Evolutionary conservation across 1,139 yeast genomes (phyloP).

Genomic region (Yamadazyma buinensis): DNA sequence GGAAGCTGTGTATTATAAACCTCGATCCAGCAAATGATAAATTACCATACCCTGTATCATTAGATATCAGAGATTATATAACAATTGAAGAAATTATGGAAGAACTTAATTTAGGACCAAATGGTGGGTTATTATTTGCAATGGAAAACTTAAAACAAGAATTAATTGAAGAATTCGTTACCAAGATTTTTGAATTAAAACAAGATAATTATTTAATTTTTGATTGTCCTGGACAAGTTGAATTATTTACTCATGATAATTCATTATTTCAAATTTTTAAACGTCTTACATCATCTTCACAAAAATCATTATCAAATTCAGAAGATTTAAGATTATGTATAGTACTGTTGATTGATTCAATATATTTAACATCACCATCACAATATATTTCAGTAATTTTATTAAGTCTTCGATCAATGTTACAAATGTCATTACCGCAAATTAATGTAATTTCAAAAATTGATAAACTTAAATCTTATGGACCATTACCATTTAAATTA

Average conservation of each 20-base stretch:
- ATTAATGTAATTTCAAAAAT: slow-evolving; percentile 71
- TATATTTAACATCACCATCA: slow-evolving; percentile 80
- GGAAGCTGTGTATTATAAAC: slow-evolving; percentile 78
- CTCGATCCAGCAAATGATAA: slow-evolving; percentile 94
- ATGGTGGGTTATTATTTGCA: slow-evolving; percentile 92
- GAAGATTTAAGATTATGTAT: slow-evolving; percentile 77
- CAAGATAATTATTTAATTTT: slow-evolving; percentile 73
- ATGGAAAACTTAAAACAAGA: slow-evolving; percentile 56
- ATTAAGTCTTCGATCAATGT: slow-evolving; percentile 68
- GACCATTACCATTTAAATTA: slow-evolving; percentile 58
- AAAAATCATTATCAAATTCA: too few species aligned
- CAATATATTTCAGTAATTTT: slow-evolving; percentile 84
- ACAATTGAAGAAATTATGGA: slow-evolving; percentile 90
- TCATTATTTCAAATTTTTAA: slow-evolving; percentile 37
- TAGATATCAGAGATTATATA: slow-evolving; percentile 85
- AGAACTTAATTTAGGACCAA: slow-evolving; percentile 80
- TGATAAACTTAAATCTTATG: slow-evolving; percentile 69
- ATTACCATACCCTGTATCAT: slow-evolving; percentile 65
- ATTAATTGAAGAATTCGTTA: slow-evolving; percentile 54
- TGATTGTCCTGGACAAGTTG: slow-evolving; percentile 71
- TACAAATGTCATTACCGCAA: slow-evolving; percentile 44
- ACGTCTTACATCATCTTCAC: slow-evolving; percentile 25
- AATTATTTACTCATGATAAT: slow-evolving; percentile 44
- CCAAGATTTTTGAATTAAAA: slow-evolving; percentile 52
- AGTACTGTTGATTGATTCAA: slow-evolving; percentile 83